phyloP scores from a whole-genome alignment of 23 red algal species.

The Chondrus crispus region DNA sequence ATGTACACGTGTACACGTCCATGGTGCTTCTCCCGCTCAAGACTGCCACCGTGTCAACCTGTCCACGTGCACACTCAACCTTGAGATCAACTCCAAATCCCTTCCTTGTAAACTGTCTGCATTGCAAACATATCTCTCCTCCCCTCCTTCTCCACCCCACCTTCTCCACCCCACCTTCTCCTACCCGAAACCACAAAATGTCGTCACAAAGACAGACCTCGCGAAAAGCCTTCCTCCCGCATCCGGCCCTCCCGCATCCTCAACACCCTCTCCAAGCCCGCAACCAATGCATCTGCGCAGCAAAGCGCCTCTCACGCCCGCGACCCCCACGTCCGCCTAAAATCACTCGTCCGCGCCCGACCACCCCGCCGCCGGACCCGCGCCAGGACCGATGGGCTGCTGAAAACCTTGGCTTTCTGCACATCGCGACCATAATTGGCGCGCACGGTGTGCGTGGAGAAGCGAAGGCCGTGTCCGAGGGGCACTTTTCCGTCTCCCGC shows the following conservation, averaged over 20 bases:
- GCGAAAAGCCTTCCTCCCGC: not conserved
- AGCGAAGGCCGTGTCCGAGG: slow-evolving; percentile 40
- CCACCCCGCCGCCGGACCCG: not conserved
- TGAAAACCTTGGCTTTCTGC: slow-evolving; percentile 75
- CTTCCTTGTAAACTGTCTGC: no score
- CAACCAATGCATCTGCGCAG: no score
- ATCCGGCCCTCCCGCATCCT: not conserved
- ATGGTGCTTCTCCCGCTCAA: no score
- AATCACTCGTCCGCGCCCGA: not conserved
- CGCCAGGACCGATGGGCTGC: slow-evolving; percentile 41
- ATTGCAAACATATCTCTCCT: no score
- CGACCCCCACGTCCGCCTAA: not conserved
- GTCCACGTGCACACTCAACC: no score
- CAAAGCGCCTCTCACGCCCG: not conserved
- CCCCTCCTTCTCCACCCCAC: no score
- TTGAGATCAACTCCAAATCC: no score
- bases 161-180: no score
- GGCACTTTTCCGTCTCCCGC: slow-evolving; percentile 48
- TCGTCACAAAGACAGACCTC: no score
- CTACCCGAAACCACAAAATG: no score
- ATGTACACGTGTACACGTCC: no score
- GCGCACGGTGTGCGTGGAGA: slow-evolving; percentile 79
- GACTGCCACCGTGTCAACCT: no score
- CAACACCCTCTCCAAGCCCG: not conserved
- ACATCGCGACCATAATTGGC: slow-evolving; percentile 64